Evolutionary conservation across 2,329 filamentous ascomycete species (phyloP).

Genomic region (Diaporthe capsici): DNA sequence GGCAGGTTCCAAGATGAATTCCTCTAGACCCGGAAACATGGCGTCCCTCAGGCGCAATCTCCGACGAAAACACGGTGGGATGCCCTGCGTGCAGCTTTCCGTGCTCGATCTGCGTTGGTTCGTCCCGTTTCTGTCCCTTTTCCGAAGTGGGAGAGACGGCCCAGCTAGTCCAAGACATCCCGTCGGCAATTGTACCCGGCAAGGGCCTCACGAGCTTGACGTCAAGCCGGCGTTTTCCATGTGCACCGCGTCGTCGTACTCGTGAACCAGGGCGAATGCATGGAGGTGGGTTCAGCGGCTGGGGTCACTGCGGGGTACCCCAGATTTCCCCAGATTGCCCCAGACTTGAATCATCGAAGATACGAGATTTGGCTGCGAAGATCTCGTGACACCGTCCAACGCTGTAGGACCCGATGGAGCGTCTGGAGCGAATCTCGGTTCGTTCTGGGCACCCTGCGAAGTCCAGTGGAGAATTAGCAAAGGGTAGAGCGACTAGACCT

Average conservation of each 20-base stretch:
- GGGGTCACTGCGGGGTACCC: not conserved
- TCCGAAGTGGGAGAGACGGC: not conserved
- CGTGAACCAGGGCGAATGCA: not conserved
- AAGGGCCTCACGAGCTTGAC: not conserved
- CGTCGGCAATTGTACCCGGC: slow-evolving; percentile 16
- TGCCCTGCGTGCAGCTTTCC: not conserved
- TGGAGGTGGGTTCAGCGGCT: not conserved
- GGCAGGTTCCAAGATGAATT: not conserved
- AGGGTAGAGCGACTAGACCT: not conserved
- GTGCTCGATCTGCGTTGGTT: not conserved
- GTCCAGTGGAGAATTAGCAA: too few relatives aligned
- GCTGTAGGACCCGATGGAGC: not conserved
- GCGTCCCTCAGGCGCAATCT: not conserved
- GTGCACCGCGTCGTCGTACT: not conserved
- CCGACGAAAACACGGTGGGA: not conserved
- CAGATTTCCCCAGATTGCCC: not conserved
- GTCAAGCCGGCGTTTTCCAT: not conserved
- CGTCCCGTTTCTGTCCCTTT: not conserved
- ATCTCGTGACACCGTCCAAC: not conserved
- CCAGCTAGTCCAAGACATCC: not conserved
- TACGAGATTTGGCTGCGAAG: not conserved
- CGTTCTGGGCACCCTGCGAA: not conserved
- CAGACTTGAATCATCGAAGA: not conserved
- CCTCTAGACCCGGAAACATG: not conserved
- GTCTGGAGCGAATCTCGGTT: too few relatives aligned